Base-by-base conservation (phyloP, 2,329 filamentous ascomycete species). In the Tympanopsis confertula region DNA sequence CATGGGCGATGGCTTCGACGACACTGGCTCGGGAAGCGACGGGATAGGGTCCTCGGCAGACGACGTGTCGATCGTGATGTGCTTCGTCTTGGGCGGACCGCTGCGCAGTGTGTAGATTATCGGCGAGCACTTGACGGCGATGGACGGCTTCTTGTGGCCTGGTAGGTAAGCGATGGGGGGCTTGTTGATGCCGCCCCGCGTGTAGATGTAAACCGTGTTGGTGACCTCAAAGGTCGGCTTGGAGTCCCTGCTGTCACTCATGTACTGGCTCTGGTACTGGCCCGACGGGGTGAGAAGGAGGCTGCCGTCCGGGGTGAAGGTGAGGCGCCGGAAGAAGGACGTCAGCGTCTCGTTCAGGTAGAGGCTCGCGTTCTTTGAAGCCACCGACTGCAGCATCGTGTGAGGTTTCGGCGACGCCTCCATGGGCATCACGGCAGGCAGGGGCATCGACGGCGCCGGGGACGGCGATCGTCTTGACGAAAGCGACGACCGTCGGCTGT, bases 131-230 rank as follows among this genome's bases (percentile, higher is more conserved):
- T 86, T 86, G 42, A 98, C 86, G 2, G 88, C 91, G 10, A 98
- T 86, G 0, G 91, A 96, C 0, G 91, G 91, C 58, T 98, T 98
- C 67, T 95, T 98, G 60, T 96, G 89, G 2, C 91, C 91, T 0
- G 91, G 91, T 5, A 98, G 70, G 59, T 96, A 91, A 5, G 89
- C 88, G 40, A 96, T 83, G 3, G 91, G 91, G 1, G 91, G 87
- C 56, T 93, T 95, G 62, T 95, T 96, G 52, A 98, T 86, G 17
- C 91, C 91, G 20, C 88, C 91, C 49, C 91, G 73, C 0, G 89
- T 95, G 58, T 98, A 98, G 38, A 98, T 91, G 59, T 98, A 98
- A 17, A 98, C 93, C 0, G 91, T 98, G 54, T 98, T 98, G 50
- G 84, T 87, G 37, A 95, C 73, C 47, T 98, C 89, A 48, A 91